Base-by-base conservation (phyloP, 306 rosid genomes). In the Pterocarpus macrocarpus region DNA sequence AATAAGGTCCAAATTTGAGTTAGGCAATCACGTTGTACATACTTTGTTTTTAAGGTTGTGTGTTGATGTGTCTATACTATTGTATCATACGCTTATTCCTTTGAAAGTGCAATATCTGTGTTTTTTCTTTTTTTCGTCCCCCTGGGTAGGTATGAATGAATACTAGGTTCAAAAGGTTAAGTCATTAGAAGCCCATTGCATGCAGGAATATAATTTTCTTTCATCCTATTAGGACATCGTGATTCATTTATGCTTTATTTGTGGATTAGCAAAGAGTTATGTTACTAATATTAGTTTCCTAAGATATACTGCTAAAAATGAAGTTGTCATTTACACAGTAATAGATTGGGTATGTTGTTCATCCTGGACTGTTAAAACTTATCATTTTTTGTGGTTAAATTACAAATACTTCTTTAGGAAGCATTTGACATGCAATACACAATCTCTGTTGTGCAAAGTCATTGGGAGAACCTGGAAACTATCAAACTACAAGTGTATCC, bases 1-100 rank as follows among this genome's bases (percentile, higher is more conserved):
- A 88, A 88, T 78, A 88, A 90, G 63, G 65, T 82, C 30, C 76
- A 71, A 67, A 58, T 28, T 75, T 80, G 71, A 73, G 69, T 73
- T 80, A 79, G 90, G 45, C 1, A 67, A 61, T 80, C 53, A 67
- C 62, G 34, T 61, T 86, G 83, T 86, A 62, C 49, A 70, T 80
- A 69, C 11, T 66, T 52, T 67, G 1, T 8, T 63, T 59, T 66
- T 5, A 43, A 81, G 36, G 77, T 82, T 13, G 71, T 84, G 70
- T 78, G 77, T 4, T 69, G 9, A 16, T 76, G 76, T 84, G 71
- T 81, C 3, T 65, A 53, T 85, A 43, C 3, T 74, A 2, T 73
- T 44, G 81, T 36, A 38, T 69, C 63, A 67, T 80, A 50, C 15
- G 45, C 17, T 13, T 2, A 36, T 65, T 80, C 34, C 79, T 45